These are phyloP conservation scores for Metschnikowia noctiluminum DNA, from an alignment of 805 yeast species.

Conservation along the genomic window DNA sequence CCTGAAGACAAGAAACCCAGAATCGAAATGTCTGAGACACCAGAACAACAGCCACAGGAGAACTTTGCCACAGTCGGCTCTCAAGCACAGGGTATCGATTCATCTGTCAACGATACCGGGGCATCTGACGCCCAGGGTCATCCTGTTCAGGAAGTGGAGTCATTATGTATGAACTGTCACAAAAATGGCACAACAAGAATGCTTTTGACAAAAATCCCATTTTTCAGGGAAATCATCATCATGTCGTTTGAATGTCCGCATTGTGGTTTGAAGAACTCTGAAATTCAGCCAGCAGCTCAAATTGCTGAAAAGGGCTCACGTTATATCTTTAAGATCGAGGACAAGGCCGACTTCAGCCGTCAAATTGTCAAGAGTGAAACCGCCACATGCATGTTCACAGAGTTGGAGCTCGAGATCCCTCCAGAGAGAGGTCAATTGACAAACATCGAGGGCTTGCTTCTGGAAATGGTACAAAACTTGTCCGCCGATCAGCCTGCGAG, in stretches of 20 bases:
- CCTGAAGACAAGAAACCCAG: constrained; percentile 17
- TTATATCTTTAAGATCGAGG: constrained; percentile 66
- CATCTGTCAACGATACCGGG: constrained; percentile 52
- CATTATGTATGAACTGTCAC: constrained; percentile 94
- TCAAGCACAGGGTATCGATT: constrained; percentile 32
- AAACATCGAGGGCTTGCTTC: constrained; percentile 83
- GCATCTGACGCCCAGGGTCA: constrained; percentile 90
- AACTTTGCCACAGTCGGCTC: constrained; percentile 27
- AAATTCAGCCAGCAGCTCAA: constrained; percentile 91
- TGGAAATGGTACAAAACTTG: constrained; percentile 81
- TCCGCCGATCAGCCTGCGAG: constrained; percentile 78
- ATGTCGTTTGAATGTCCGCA: constrained; percentile 97
- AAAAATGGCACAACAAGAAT: constrained; percentile 80
- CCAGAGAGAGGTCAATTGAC: constrained; percentile 92
- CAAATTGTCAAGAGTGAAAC: constrained; percentile 90
- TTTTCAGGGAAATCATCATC: constrained; percentile 81
- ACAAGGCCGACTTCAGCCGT: constrained; percentile 72
- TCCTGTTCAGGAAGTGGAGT: constrained; percentile 92
- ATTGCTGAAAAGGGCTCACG: constrained; percentile 86
- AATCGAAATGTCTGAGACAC: constrained; percentile 10
- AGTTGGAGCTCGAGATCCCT: constrained; percentile 91
- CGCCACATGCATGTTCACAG: constrained; percentile 74
- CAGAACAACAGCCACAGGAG: constrained; percentile 7
- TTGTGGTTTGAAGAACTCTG: constrained; percentile 87
- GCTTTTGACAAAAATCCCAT: constrained; percentile 86